These are phyloP conservation scores for Millerago galiae DNA, from an alignment of 805 yeast genomes.

Conservation along the genomic window DNA sequence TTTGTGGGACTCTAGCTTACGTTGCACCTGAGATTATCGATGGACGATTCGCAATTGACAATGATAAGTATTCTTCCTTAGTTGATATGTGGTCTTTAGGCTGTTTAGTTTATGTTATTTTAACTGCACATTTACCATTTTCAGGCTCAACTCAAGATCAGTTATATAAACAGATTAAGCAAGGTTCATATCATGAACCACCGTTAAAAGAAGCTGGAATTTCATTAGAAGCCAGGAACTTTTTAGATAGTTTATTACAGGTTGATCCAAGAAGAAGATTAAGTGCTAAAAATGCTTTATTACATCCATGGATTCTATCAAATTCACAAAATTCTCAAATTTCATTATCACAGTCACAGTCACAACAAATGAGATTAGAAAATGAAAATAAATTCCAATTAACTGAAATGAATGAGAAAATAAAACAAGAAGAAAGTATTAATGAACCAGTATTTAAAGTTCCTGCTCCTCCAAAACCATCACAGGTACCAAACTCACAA, in stretches of 20 bases:
- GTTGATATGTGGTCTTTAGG: constrained; percentile 99
- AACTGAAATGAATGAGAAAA: constrained; percentile 2
- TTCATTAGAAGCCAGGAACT: constrained; percentile 64
- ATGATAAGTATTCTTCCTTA: constrained; percentile 60
- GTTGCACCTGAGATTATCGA: constrained; percentile 89
- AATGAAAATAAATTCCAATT: constrained; percentile 23
- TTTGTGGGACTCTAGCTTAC: constrained; percentile 95
- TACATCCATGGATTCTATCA: constrained; percentile 70
- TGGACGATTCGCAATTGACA: constrained; percentile 29
- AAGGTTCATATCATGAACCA: constrained; percentile 75
- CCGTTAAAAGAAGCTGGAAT: constrained; percentile 62
- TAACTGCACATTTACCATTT: constrained; percentile 92
- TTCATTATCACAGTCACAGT: constrained; percentile 64
- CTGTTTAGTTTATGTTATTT: constrained; percentile 82
- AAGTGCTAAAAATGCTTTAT: constrained; percentile 68
- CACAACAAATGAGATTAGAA: constrained; percentile 50
- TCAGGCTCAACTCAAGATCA: constrained; percentile 89
- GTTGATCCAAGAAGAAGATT: constrained; percentile 71
- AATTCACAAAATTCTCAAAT: constrained; percentile 30
- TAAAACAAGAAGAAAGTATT: not conserved
- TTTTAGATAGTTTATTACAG: constrained; percentile 62
- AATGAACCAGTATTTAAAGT: constrained; percentile 18
- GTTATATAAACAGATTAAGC: constrained; percentile 65
- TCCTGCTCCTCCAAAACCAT: constrained; percentile 13
- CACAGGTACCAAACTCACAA: constrained; percentile 10